phyloP scores from a whole-genome alignment of 805 yeast species.

The Priceomyces castillae region DNA sequence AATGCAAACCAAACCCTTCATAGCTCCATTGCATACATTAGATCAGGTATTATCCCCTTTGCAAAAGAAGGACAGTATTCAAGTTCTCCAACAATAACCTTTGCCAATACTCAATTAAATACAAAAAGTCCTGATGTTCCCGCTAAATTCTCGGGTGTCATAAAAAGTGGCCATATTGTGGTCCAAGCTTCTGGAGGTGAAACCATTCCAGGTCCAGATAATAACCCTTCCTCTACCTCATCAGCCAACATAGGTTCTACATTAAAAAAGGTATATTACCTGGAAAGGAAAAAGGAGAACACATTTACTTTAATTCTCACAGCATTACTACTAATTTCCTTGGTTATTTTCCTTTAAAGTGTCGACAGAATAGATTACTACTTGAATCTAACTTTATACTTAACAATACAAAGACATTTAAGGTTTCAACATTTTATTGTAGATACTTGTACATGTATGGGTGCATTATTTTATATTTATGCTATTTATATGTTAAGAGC shows the following conservation, averaged over 20 bases:
- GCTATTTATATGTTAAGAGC: background rate
- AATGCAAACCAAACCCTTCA: constrained; percentile 10
- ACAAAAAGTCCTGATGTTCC: constrained; percentile 16
- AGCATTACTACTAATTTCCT: background rate
- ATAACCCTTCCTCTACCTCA: background rate
- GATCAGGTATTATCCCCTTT: constrained; percentile 49
- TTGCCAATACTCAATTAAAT: constrained; percentile 2
- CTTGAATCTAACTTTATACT: too few species aligned
- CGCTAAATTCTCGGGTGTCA: constrained; percentile 24
- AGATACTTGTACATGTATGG: too few species aligned
- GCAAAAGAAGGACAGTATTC: constrained; percentile 28
- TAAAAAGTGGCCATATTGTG: constrained; percentile 28
- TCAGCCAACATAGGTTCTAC: background rate
- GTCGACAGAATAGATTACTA: too few species aligned
- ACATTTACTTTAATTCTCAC: background rate
- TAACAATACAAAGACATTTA: too few species aligned
- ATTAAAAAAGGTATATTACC: background rate
- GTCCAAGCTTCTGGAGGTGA: background rate
- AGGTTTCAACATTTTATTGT: too few species aligned
- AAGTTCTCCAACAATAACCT: constrained; percentile 10
- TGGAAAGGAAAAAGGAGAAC: background rate
- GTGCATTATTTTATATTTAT: background rate
- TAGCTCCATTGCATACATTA: constrained; percentile 23
- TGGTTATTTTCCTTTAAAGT: background rate
- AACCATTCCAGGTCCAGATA: background rate